phyloP scores from a whole-genome alignment of 768 basidiomycete species.

The Tylopilus intermedius region DNA sequence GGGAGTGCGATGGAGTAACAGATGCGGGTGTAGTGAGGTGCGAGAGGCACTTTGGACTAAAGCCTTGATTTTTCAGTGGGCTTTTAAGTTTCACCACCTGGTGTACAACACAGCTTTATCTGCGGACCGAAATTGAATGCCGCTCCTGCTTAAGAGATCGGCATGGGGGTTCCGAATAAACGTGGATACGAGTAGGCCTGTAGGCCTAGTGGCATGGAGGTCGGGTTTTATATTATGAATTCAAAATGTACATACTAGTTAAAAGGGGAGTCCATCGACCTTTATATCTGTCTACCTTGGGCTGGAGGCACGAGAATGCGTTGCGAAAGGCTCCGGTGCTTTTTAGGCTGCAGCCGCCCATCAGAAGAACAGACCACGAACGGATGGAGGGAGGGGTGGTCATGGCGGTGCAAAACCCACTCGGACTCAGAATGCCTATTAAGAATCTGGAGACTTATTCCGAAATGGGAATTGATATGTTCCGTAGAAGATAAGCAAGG shows the following conservation, averaged over 20 bases:
- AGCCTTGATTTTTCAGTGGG: neutral
- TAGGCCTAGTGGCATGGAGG: neutral
- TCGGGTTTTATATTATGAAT: neutral
- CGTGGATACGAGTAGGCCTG: neutral
- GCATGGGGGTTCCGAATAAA: neutral
- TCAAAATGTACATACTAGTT: no score
- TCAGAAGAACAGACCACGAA: neutral
- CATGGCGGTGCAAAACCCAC: neutral
- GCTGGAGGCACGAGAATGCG: neutral
- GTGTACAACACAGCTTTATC: conserved; percentile 12
- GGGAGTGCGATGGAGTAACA: neutral
- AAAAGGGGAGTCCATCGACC: neutral
- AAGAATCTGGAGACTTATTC: neutral
- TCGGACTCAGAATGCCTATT: neutral
- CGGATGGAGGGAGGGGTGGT: neutral
- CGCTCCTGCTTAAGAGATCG: neutral
- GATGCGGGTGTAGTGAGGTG: neutral
- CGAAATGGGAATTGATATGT: neutral
- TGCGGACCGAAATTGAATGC: neutral
- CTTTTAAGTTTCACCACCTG: conserved; percentile 9
- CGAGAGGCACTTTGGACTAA: neutral
- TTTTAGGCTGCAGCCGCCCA: neutral
- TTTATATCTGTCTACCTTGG: neutral
- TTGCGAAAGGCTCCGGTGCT: neutral
- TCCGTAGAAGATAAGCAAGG: neutral